Base-by-base conservation (phyloP, 2,329 filamentous ascomycete species). In the Cadophora sp. region DNA sequence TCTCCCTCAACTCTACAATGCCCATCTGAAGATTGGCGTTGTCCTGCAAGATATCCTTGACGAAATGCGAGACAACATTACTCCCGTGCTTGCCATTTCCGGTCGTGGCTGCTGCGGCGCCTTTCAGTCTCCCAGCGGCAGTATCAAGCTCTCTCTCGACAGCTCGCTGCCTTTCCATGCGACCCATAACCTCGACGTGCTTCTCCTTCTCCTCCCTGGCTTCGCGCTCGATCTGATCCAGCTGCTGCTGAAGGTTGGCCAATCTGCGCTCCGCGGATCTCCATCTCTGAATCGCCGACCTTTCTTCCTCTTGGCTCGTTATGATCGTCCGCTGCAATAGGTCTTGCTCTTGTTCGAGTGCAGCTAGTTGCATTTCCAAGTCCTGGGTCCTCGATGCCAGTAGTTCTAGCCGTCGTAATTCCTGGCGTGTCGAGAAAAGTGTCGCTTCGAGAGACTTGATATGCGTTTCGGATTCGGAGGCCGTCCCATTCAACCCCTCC, bases 11-110 rank as follows among this genome's bases (percentile, higher is more conserved):
- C 80, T 99, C 96, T 62, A 94, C 88, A 67, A 98, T 96, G 18
- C 94, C 94, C 70, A 96, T 85, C 78, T 99, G 96, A 53, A 99
- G 82, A 73, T 93, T 97, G 11, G 94, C 93, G 76, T 99, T 99
- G 78, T 99, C 96, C 75, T 97, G 91, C 20, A 99, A 83, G 65
- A 99, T 92, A 77, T 98, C 96, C 72, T 94, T 93, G 65, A 99
- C 96, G 73, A 99, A 98, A 76, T 96, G 93, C 22, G 93, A 94
- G n/a, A 98, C 93, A 45, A 97, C 93, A 66, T 83, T 89, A 68
- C 84, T 88, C 11, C 87, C 84, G 65, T 81, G 82, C 71, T 86
- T 86, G 36, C 86, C 84, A 3, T 85, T 84, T 3, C 84, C 84
- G 48, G 91, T 80, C 2, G 88, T 88, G 27, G 70, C 66, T 5